These are phyloP conservation scores for Lichtheimia hyalospora DNA, from an alignment of 371 early-diverging fungal genomes.

Conservation along the genomic window DNA sequence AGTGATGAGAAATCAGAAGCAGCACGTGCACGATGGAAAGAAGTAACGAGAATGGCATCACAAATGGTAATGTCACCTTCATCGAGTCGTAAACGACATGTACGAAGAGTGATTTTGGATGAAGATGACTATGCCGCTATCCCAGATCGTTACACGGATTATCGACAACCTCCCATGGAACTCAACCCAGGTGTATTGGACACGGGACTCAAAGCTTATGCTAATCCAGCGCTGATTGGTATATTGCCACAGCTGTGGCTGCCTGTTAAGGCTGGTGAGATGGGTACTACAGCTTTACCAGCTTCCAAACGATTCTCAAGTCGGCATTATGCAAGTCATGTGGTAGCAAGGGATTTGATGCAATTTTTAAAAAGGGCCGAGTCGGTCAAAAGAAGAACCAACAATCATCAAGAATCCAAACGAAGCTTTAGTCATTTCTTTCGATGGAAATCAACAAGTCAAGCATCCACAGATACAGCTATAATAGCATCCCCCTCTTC, in stretches of 20 bases:
- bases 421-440: too few relatives aligned
- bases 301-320: slow-evolving; percentile 1
- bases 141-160: slow-evolving; percentile 58
- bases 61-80: slow-evolving; percentile 3
- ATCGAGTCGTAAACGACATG: not conserved
- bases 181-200: slow-evolving; percentile 72
- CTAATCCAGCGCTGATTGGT: slow-evolving; percentile 68
- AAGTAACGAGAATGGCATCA: slow-evolving; percentile 20
- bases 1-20: slow-evolving; percentile 3
- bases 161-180: slow-evolving; percentile 73
- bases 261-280: slow-evolving; percentile 43
- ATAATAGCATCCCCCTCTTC: not conserved
- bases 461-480: not conserved
- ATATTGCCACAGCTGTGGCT: slow-evolving; percentile 77
- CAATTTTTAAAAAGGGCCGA: slow-evolving; percentile 3
- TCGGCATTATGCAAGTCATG: not conserved
- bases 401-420: too few relatives aligned
- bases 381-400: not conserved
- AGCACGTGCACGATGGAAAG: slow-evolving; percentile 24
- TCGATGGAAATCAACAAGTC: too few relatives aligned
- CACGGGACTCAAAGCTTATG: slow-evolving; percentile 65
- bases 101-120: slow-evolving; percentile 29
- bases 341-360: slow-evolving; percentile 9
- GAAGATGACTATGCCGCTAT: slow-evolving; percentile 70
- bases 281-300: not conserved